Conservation (phyloP, 768 basidiomycete genomes). For the Saitozyma sp. region DNA sequence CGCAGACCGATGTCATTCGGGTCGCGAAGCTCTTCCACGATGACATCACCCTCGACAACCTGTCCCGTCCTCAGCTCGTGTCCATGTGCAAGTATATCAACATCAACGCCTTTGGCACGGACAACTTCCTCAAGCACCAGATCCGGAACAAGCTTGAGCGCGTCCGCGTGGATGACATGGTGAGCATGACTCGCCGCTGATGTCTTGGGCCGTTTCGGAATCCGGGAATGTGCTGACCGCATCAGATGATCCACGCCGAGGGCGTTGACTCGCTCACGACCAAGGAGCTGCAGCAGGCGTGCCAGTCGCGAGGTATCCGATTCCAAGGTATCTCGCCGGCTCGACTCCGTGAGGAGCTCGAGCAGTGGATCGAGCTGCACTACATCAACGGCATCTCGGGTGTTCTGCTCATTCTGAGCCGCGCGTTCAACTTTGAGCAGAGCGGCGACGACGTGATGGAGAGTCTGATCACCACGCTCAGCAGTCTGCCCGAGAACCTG, state of each 20-base stretch:
- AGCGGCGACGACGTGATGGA: constrained; percentile 81
- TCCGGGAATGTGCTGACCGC: constrained; percentile 4
- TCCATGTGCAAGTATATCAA: constrained; percentile 98
- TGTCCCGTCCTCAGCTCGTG: constrained; percentile 95
- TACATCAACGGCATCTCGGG: constrained; percentile 88
- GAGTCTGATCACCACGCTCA: constrained; percentile 84
- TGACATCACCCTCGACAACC: constrained; percentile 94
- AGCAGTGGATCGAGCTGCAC: constrained; percentile 91
- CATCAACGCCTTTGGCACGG: constrained; percentile 96
- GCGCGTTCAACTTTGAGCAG: constrained; percentile 89
- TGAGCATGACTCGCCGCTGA: constrained; percentile 23
- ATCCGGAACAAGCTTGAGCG: constrained; percentile 79
- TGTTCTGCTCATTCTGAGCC: constrained; percentile 85
- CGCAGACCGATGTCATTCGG: constrained; percentile 80
- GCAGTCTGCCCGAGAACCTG: constrained; percentile 89
- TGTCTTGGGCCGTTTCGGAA: background rate
- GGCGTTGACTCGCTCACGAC: constrained; percentile 89
- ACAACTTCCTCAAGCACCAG: constrained; percentile 92
- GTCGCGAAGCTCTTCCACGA: constrained; percentile 97
- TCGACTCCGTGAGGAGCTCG: constrained; percentile 80
- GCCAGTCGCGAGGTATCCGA: constrained; percentile 89
- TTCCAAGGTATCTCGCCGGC: constrained; percentile 84
- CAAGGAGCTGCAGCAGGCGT: constrained; percentile 86
- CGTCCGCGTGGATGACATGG: constrained; percentile 82
- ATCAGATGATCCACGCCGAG: constrained; percentile 79